Percentiles rank a stretch among this genome's conserved stretches.
Conservation (phyloP, 1,284 basidiomycete genomes). For the Fomitopsis palustris region DNA sequence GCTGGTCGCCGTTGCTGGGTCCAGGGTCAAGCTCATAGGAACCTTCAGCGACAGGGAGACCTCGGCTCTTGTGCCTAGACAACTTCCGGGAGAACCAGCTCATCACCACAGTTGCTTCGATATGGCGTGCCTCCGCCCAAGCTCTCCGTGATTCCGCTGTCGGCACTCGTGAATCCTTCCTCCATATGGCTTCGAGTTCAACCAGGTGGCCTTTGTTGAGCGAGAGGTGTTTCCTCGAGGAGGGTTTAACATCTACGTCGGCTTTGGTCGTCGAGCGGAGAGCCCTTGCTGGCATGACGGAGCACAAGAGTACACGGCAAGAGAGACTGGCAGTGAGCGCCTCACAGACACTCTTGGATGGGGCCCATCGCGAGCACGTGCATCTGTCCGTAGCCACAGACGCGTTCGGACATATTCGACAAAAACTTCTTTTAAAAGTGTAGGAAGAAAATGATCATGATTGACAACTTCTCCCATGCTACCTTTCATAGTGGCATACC, state of each 20-base stretch:
- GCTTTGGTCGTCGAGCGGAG: not conserved
- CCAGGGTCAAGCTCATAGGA: constrained; percentile 2
- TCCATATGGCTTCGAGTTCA: constrained; percentile 2
- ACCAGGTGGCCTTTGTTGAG: not conserved
- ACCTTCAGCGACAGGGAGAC: not conserved
- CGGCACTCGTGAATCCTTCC: not conserved
- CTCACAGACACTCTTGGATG: too few relatives aligned
- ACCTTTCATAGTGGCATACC: too few relatives aligned
- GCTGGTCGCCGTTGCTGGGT: too few relatives aligned
- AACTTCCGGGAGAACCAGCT: constrained; percentile 2
- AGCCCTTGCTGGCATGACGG: not conserved
- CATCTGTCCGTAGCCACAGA: too few relatives aligned
- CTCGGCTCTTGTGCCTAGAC: not conserved
- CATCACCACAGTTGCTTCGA: constrained; percentile 1
- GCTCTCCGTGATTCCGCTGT: not conserved
- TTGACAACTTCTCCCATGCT: too few relatives aligned
- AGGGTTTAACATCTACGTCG: not conserved
- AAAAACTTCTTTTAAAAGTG: too few relatives aligned
- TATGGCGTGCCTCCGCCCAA: constrained; percentile 4
- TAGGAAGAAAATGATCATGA: too few relatives aligned
- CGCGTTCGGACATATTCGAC: too few relatives aligned
- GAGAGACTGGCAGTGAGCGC: too few relatives aligned
- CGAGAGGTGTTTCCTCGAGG: not conserved
- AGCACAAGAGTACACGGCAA: not conserved
- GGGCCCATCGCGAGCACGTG: too few relatives aligned